Conservation (phyloP, 495 filamentous ascomycete genomes). For the Parathielavia appendiculata region DNA sequence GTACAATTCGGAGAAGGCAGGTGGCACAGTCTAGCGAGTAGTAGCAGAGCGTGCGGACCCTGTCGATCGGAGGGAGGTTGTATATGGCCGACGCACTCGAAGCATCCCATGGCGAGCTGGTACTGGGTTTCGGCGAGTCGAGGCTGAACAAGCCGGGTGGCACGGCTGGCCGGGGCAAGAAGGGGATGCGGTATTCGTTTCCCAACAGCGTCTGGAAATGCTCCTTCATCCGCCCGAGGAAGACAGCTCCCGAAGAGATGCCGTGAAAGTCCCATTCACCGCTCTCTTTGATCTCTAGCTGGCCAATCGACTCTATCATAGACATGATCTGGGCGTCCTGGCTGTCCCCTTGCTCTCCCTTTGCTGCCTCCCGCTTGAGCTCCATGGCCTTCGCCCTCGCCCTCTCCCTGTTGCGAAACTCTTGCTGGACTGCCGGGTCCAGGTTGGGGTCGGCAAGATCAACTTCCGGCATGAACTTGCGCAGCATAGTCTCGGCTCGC, state of each 20-base stretch:
- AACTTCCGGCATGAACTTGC: slow-evolving; percentile 75
- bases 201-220: slow-evolving; percentile 67
- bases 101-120: slow-evolving; percentile 52
- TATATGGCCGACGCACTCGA: slow-evolving; percentile 53
- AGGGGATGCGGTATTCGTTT: slow-evolving; percentile 45
- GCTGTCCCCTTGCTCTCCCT: slow-evolving; percentile 24
- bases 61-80: slow-evolving; percentile 65
- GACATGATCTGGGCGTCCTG: slow-evolving; percentile 81
- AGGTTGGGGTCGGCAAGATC: slow-evolving; percentile 79
- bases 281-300: slow-evolving; percentile 83
- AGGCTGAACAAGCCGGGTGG: slow-evolving; percentile 43
- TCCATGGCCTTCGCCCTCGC: slow-evolving; percentile 35
- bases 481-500: slow-evolving; percentile 74
- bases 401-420: slow-evolving; percentile 46
- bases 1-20: slow-evolving; percentile 78
- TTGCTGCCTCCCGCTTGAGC: slow-evolving; percentile 29
- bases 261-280: slow-evolving; percentile 95
- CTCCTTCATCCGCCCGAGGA: slow-evolving; percentile 76
- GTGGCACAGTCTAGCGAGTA: slow-evolving; percentile 80
- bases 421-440: slow-evolving; percentile 60
- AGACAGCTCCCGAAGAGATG: slow-evolving; percentile 85
- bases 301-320: slow-evolving; percentile 89
- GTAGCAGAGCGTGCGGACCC: slow-evolving; percentile 64
- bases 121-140: slow-evolving; percentile 66
- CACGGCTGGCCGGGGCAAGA: slow-evolving; percentile 41